These are phyloP conservation scores for Mycena leptocephala DNA, from an alignment of 768 basidiomycete species.

Conservation along the genomic window DNA sequence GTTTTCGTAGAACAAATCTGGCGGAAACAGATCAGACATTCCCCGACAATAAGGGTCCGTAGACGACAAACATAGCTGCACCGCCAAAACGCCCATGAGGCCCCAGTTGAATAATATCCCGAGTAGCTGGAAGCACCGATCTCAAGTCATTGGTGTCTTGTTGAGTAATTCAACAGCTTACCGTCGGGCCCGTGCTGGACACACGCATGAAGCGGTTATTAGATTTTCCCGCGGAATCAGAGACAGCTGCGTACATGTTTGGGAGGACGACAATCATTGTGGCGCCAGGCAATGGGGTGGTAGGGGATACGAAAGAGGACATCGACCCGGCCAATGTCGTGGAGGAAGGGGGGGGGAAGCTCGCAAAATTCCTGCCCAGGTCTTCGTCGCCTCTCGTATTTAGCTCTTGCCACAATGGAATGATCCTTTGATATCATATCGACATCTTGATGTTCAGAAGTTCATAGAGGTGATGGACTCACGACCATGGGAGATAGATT, in stretches of 20 bases:
- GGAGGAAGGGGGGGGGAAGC: slow-evolving; percentile 13
- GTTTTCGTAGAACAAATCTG: slow-evolving; percentile 23
- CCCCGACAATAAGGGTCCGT: not conserved
- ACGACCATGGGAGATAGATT: slow-evolving; percentile 5
- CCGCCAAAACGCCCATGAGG: slow-evolving; percentile 27
- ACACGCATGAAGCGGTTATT: slow-evolving; percentile 6
- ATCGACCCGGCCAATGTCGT: slow-evolving; percentile 24
- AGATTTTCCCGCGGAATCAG: slow-evolving; percentile 6
- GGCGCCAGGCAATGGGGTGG: slow-evolving; percentile 17
- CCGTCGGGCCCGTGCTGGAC: slow-evolving; percentile 27
- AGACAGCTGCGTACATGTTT: slow-evolving; percentile 13
- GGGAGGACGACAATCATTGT: slow-evolving; percentile 14
- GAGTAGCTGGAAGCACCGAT: slow-evolving; percentile 7
- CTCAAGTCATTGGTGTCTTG: not conserved
- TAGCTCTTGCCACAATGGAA: slow-evolving; percentile 14
- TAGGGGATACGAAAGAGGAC: slow-evolving; percentile 10
- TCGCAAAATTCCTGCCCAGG: slow-evolving; percentile 3
- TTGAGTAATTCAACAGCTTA: slow-evolving; percentile 8
- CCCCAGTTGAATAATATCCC: slow-evolving; percentile 29
- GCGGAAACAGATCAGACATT: not conserved
- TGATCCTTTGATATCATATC: slow-evolving; percentile 14
- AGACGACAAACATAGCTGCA: slow-evolving; percentile 20
- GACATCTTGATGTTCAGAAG: slow-evolving; percentile 21
- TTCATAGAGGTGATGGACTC: slow-evolving; percentile 14
- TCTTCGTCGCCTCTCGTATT: slow-evolving; percentile 19